phyloP scores from a whole-genome alignment of 2,329 filamentous ascomycete genomes.

The Cladosporium sp. region DNA sequence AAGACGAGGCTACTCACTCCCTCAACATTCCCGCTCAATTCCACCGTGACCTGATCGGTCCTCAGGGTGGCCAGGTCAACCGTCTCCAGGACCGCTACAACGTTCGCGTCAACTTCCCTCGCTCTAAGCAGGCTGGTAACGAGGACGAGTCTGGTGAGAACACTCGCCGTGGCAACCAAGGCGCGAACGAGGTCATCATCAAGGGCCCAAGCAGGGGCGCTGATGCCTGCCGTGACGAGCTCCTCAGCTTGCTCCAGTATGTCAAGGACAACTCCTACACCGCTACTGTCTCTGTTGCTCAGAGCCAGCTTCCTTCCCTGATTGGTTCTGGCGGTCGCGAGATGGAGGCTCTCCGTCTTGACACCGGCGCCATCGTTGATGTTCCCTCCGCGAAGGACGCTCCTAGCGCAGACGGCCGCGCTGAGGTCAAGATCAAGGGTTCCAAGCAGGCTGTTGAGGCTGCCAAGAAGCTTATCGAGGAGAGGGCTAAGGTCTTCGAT shows the following conservation, averaged over 20 bases:
- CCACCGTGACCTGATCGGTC: slow-evolving; percentile 89
- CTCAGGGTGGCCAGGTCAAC: slow-evolving; percentile 82
- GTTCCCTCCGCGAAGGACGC: slow-evolving; percentile 77
- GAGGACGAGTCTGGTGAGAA: slow-evolving; percentile 70
- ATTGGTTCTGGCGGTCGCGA: slow-evolving; percentile 88
- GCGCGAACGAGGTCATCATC: slow-evolving; percentile 81
- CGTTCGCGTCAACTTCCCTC: slow-evolving; percentile 94
- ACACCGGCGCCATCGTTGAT: slow-evolving; percentile 85
- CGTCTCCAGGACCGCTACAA: slow-evolving; percentile 88
- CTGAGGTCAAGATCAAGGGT: slow-evolving; percentile 88
- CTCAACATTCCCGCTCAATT: slow-evolving; percentile 92
- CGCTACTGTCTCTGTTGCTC: slow-evolving; percentile 77
- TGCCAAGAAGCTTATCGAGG: slow-evolving; percentile 83
- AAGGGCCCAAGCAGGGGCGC: slow-evolving; percentile 90
- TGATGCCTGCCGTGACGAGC: slow-evolving; percentile 85
- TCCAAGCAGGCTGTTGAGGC: slow-evolving; percentile 87
- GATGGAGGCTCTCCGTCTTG: slow-evolving; percentile 82
- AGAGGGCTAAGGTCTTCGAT: slow-evolving; percentile 83
- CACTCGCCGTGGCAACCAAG: slow-evolving; percentile 62
- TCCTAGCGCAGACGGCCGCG: slow-evolving; percentile 59
- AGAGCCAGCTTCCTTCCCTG: slow-evolving; percentile 86
- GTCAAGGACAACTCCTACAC: slow-evolving; percentile 81
- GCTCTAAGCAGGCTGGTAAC: slow-evolving; percentile 47
- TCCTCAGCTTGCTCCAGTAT: slow-evolving; percentile 83
- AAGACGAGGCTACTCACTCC: slow-evolving; percentile 82